phyloP scores from a whole-genome alignment of 2,329 filamentous ascomycete species.

The Neospermospora avenae region DNA sequence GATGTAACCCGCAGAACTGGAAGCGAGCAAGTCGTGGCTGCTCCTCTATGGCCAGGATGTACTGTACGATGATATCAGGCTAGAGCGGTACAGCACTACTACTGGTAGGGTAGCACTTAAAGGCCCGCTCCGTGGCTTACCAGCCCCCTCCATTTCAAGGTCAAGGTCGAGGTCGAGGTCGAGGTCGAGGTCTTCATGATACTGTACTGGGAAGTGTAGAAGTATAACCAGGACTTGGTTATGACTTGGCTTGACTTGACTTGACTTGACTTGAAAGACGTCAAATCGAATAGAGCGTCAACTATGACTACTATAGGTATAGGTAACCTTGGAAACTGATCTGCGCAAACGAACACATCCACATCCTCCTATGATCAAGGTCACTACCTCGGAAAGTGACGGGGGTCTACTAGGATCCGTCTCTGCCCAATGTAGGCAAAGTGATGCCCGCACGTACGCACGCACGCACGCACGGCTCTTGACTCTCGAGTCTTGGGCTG shows the following conservation, averaged over 20 bases:
- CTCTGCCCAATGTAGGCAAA: background rate
- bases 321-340: no score
- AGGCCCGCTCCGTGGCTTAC: background rate
- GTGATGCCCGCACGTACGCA: no score
- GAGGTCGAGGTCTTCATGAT: background rate
- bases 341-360: no score
- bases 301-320: no score
- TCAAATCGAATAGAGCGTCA: no score
- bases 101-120: background rate
- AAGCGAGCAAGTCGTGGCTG: conserved; percentile 7
- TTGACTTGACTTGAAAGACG: no score
- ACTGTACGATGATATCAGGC: background rate
- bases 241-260: background rate
- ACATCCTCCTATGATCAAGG: no score
- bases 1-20: conserved; percentile 4
- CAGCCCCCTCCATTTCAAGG: background rate
- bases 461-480: background rate
- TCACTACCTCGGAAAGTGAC: no score
- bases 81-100: background rate
- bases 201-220: background rate
- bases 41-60: background rate
- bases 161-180: background rate
- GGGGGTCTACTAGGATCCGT: no score
- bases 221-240: background rate
- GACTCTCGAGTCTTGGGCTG: no score